A percentile compares a stretch with the other conserved stretches of the same genome.
Conservation (phyloP, 805 yeast genomes). For the Torulaspora quercuum region DNA sequence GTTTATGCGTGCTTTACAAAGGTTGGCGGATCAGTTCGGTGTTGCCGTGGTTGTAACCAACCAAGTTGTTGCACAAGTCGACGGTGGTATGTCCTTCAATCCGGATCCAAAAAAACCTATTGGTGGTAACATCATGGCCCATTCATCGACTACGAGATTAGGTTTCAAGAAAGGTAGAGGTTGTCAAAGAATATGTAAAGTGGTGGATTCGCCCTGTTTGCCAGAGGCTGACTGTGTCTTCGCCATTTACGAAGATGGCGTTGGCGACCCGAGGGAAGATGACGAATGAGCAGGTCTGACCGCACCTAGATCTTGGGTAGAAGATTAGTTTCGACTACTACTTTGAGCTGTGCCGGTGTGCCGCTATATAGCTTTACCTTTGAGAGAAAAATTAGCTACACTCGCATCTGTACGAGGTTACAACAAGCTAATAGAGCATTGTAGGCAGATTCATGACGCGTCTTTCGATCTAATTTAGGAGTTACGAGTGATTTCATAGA, state of each 20-base stretch:
- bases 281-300: conserved; percentile 40
- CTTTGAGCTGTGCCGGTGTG: too few species aligned
- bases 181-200: conserved; percentile 88
- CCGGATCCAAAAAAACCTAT: conserved; percentile 98
- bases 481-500: too few species aligned
- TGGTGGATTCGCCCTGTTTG: conserved; percentile 92
- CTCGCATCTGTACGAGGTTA: too few species aligned
- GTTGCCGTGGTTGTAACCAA: conserved; percentile 94
- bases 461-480: too few species aligned
- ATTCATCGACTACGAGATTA: conserved; percentile 90
- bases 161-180: conserved; percentile 88
- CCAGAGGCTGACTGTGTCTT: conserved; percentile 95
- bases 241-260: conserved; percentile 94
- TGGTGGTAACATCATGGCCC: conserved; percentile 97
- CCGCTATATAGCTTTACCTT: too few species aligned
- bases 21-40: conserved; percentile 96
- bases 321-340: too few species aligned
- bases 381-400: too few species aligned
- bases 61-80: conserved; percentile 98
- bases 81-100: conserved; percentile 74
- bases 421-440: too few species aligned
- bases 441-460: too few species aligned
- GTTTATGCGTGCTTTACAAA: conserved; percentile 84
- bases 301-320: too few species aligned
- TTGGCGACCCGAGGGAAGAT: conserved; percentile 90